These are phyloP conservation scores for Cunninghamia lanceolata DNA, from an alignment of 75 land plant species.

Conservation along the genomic window DNA sequence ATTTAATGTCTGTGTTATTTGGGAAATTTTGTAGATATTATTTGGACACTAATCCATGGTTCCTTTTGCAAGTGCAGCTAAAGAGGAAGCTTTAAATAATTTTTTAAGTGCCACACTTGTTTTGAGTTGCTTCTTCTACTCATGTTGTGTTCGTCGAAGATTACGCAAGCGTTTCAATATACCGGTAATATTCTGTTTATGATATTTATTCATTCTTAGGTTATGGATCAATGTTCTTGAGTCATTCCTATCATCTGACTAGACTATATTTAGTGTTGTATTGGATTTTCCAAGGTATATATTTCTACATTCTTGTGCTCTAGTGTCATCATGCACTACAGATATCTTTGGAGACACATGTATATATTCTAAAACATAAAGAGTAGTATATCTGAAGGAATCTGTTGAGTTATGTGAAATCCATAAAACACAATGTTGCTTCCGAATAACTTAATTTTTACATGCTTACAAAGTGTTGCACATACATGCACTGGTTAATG, in stretches of 20 bases:
- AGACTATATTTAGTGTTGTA: background rate
- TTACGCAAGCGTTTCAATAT: constrained; percentile 47
- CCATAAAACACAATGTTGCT: background rate
- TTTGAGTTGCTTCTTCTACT: constrained; percentile 40
- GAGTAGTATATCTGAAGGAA: background rate
- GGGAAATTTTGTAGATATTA: background rate
- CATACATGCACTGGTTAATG: background rate
- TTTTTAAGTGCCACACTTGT: constrained; percentile 31
- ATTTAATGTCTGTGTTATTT: background rate
- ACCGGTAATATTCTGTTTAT: constrained; percentile 16
- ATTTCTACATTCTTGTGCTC: background rate
- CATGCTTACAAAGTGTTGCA: background rate
- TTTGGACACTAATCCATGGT: background rate
- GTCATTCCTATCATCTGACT: background rate
- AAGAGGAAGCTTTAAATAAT: constrained; percentile 26
- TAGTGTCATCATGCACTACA: background rate
- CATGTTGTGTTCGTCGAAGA: constrained; percentile 38
- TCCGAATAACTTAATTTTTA: background rate
- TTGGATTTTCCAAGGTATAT: background rate
- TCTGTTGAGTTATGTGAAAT: background rate
- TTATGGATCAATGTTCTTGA: background rate
- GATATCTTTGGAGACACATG: background rate
- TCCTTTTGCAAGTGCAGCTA: constrained; percentile 24
- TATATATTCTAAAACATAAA: background rate
- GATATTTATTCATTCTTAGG: background rate